Evolutionary conservation across 257 asterid species (phyloP).

Genomic region (Nicotiana obtusifolia): DNA sequence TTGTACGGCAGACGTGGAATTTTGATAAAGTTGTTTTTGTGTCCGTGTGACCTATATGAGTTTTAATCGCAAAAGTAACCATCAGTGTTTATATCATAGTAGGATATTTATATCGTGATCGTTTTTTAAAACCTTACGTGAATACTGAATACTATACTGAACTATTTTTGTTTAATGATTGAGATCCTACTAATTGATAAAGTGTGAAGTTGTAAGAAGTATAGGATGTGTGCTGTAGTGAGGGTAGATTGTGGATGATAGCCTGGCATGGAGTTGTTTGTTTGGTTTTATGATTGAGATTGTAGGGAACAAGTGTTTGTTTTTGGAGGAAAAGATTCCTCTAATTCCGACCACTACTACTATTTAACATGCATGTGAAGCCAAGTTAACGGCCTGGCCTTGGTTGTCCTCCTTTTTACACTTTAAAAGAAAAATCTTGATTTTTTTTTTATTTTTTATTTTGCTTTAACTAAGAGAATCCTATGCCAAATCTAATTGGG

Average conservation of each 20-base stretch:
- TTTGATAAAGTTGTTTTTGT: too few species aligned
- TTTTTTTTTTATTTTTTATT: neutral
- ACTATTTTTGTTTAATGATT: too few species aligned
- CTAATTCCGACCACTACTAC: neutral
- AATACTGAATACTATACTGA: too few species aligned
- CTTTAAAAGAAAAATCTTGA: neutral
- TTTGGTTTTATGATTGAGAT: neutral
- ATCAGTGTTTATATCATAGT: too few species aligned
- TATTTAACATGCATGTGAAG: slow-evolving; percentile 1
- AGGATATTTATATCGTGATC: too few species aligned
- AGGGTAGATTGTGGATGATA: neutral
- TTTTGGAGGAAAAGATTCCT: neutral
- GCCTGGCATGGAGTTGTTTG: neutral
- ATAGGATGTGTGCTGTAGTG: neutral
- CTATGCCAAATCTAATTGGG: neutral
- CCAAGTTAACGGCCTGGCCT: neutral
- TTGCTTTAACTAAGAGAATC: neutral
- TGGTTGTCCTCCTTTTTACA: neutral
- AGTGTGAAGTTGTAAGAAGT: neutral
- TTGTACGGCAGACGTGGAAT: accelerated
- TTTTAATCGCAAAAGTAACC: too few species aligned
- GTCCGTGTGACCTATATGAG: too few species aligned
- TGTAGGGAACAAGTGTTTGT: neutral
- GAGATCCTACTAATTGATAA: neutral
- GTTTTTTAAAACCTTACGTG: accelerated